Conservation (phyloP, 148 eudicot genomes). For the Oxyria digyna region DNA sequence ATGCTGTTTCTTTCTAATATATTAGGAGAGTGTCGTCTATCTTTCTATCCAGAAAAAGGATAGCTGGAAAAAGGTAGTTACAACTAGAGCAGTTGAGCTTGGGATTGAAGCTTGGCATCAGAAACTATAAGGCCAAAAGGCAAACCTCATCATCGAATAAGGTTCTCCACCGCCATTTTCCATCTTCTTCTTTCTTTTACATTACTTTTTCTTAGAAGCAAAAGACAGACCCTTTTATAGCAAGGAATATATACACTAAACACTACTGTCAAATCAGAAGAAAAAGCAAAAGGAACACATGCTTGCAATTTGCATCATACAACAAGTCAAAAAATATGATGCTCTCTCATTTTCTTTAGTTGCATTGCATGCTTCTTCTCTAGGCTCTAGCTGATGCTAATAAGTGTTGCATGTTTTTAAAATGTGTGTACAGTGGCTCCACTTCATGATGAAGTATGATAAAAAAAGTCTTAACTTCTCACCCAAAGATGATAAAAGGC, state of each 20-base stretch:
- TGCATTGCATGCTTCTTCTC: background rate
- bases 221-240: constrained; percentile 2
- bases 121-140: background rate
- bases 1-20: too few species aligned
- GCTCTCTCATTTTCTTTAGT: background rate
- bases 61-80: background rate
- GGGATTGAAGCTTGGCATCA: constrained; percentile 12
- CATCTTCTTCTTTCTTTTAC: background rate
- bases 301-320: background rate
- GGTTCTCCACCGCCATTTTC: constrained; percentile 11
- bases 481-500: too few species aligned
- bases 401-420: background rate
- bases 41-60: too few species aligned
- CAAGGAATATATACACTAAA: background rate
- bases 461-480: too few species aligned
- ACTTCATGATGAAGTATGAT: too few species aligned
- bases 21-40: too few species aligned
- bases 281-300: background rate
- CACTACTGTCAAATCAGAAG: background rate
- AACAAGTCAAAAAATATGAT: background rate
- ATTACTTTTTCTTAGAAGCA: background rate
- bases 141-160: background rate
- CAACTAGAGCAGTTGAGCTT: background rate
- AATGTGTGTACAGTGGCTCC: too few species aligned
- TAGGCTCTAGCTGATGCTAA: background rate